Conservation (phyloP, 2,329 filamentous ascomycete species). For the Echinosphaeria canescens region DNA sequence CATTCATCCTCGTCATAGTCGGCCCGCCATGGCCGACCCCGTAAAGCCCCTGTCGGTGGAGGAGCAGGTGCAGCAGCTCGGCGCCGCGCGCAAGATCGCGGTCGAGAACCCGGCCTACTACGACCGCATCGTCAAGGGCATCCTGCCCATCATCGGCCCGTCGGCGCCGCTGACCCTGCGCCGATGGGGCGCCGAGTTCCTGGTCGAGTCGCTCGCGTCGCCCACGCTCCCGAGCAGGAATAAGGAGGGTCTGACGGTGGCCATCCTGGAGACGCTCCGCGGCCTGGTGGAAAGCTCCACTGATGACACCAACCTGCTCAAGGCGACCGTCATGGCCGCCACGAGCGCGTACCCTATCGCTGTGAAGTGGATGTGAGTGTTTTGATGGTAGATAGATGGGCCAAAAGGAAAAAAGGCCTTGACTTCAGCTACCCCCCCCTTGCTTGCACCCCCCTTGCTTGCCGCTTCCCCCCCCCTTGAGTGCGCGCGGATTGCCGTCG, state of each 20-base stretch:
- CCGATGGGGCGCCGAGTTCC: constrained; percentile 90
- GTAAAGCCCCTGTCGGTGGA: constrained; percentile 29
- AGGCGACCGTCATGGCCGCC: constrained; percentile 69
- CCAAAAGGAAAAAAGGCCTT: too few relatives aligned
- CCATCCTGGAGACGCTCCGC: constrained; percentile 58
- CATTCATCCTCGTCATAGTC: too few relatives aligned
- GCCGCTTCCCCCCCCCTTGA: too few relatives aligned
- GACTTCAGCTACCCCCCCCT: too few relatives aligned
- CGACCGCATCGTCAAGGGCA: constrained; percentile 73
- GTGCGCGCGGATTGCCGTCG: too few relatives aligned
- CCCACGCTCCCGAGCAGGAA: constrained; percentile 57
- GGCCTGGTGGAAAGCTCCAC: constrained; percentile 47
- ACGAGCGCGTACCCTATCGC: constrained; percentile 87
- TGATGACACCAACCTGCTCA: constrained; percentile 62
- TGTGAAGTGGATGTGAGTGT: constrained; percentile 86
- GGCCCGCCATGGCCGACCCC: constrained; percentile 27
- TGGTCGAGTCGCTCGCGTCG: constrained; percentile 88
- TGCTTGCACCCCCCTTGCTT: too few relatives aligned
- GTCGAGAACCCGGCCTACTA: constrained; percentile 77
- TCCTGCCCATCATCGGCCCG: constrained; percentile 75
- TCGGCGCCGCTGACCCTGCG: constrained; percentile 58
- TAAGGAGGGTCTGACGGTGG: constrained; percentile 62
- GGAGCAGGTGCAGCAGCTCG: constrained; percentile 71
- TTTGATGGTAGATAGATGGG: too few relatives aligned
- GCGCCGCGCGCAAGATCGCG: constrained; percentile 77